Base-by-base conservation (phyloP, 805 yeast genomes). In the Blastobotrys attinorum region DNA sequence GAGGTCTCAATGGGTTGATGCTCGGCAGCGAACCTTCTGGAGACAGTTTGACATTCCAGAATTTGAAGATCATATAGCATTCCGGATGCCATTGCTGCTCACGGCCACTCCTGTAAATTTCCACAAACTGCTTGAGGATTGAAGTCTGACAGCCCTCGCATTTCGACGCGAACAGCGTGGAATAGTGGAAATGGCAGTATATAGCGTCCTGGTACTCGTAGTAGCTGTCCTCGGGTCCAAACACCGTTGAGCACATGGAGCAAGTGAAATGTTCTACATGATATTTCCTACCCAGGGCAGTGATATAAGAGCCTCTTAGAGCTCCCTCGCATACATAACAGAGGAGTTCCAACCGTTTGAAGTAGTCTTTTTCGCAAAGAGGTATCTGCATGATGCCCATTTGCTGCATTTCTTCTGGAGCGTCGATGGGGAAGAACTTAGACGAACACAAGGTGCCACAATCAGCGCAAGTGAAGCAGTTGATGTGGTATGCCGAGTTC, bases 31-130 rank as follows among this genome's bases (percentile, higher is more conserved):
- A 37, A 13, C 51, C 50, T 3, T 45, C 53, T 15, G 55, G 52
- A 22, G 82, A 73, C 18, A 92, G 69, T 45, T 80, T 75, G 17
- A 89, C 95, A 59, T 87, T 88, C 98, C 98, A 92, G 57, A 87
- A 89, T 62, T 89, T 89, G 67, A 84, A 89, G 39, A 92, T 94
- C 88, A 94, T 94, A 60, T 88, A 92, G 68, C 99, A 92, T 61
- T 94, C 97, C 1, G 97, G 97, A 64, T 92, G 99, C 99, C 99
- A 92, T 60, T 87, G 95, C 61, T 89, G 95, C 46, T 84, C 82
- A 53, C 81, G 75, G 18, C 96, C 96, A 40, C 96, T 96, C 53
- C 92, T 73, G 48, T 79, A 85, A 37, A 90, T 78, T 62, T 90
- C 96, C 31, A 90, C 96, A 62, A 88, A 92, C 59, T 92, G 97